Evolutionary conservation across 768 basidiomycete genomes (phyloP), one percentile per base, ranked within the genome.

Genomic region (Termitomyces sp.): DNA sequence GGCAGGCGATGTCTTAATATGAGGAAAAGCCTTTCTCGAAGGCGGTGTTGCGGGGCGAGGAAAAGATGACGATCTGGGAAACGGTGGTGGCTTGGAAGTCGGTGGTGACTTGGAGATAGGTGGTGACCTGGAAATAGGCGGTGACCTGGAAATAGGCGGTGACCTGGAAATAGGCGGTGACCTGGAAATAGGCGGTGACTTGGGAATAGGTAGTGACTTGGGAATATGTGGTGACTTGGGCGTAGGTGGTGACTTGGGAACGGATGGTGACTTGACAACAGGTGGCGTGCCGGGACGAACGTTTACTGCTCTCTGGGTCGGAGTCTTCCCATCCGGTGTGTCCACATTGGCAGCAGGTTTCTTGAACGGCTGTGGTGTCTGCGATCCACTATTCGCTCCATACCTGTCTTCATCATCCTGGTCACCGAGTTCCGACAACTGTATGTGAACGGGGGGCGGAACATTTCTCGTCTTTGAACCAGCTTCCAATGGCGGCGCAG

Each of bases 301-400:
- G 6, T 49, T n/a, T 6, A 42, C 42, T 15, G 20, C 18, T 18
- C 20, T 34, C n/a, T 24, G 41, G 6, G 45, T 49, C 20, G 47
- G 46, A 3, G 52, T 46, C 22, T 5, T 51, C n/a, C 50, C 50
- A 24, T 51, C 50, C 16, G 50, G 34, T 24, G 34, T 58, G 13
- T 58, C 54, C 7, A 58, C 48, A 54, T 45, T 61, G 18, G 60
- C 56, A 15, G 51, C 36, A 33, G 60, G 47, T 15, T 53, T 46
- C 53, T 44, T 58, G 39, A 58, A 55, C 2, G 56, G 47, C 33
- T 58, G 60, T 15, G 64, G 62, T 28, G 64, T 65, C 58, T 44
- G 20, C 39, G 41, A 53, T 12, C 55, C 42, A 13, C 24, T 50
- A 41, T 44, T 52, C 20, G n/a, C n/a, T 31, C 29, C 58, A 29